Conservation (phyloP, 75 land plant species). For the Chamaecyparis obtusa region DNA sequence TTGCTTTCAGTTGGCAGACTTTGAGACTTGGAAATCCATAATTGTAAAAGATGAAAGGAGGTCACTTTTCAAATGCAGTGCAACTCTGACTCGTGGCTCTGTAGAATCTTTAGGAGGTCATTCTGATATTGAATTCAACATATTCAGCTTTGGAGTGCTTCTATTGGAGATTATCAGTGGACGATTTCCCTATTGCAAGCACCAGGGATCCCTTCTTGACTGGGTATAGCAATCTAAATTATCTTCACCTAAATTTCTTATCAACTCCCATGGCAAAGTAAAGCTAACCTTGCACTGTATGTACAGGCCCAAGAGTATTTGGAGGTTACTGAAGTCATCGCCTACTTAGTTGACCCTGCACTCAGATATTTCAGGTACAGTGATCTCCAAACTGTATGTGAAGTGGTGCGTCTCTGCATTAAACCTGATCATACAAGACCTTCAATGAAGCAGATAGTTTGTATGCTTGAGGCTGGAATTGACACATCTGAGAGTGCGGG, state of each 20-base stretch:
- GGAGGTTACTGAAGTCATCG: constrained; percentile 51
- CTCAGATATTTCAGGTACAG: constrained; percentile 61
- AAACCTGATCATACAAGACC: constrained; percentile 48
- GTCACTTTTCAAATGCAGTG: constrained; percentile 19
- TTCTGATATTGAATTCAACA: constrained; percentile 70
- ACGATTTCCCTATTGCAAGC: constrained; percentile 67
- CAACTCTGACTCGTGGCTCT: constrained; percentile 31
- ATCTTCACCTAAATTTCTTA: not conserved
- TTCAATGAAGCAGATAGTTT: constrained; percentile 49
- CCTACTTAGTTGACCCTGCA: constrained; percentile 75
- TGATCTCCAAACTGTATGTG: constrained; percentile 64
- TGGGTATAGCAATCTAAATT: constrained; percentile 55
- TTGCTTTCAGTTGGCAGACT: constrained; percentile 59
- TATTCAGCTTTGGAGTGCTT: constrained; percentile 81
- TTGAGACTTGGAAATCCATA: constrained; percentile 66
- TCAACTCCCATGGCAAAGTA: not conserved
- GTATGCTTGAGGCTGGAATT: constrained; percentile 64
- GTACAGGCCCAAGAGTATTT: constrained; percentile 72
- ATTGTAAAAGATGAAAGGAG: constrained; percentile 41
- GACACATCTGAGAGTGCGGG: constrained; percentile 50
- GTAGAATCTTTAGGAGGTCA: constrained; percentile 38
- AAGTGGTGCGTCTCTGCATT: constrained; percentile 61
- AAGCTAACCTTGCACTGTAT: not conserved
- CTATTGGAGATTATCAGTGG: constrained; percentile 86
- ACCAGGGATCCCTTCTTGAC: constrained; percentile 67